A percentile compares a stretch with the other conserved stretches of the same genome.
These are phyloP conservation scores for Phoma sp. DNA, from an alignment of 2,329 filamentous ascomycete genomes.

Conservation along the genomic window DNA sequence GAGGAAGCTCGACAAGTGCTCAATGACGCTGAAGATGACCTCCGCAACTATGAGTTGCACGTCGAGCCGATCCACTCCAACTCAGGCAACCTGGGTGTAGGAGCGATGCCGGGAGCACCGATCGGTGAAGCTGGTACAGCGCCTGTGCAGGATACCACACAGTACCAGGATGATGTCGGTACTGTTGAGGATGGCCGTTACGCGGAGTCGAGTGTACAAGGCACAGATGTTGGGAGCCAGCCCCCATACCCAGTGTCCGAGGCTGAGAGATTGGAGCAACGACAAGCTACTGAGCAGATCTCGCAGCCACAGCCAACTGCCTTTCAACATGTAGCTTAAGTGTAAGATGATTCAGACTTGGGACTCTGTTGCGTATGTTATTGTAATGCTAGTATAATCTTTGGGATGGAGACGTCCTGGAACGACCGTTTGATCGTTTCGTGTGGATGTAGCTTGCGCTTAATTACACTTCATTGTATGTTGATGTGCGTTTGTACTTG, in stretches of 20 bases:
- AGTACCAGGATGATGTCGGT: constrained; percentile 15
- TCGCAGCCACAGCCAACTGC: constrained; percentile 3
- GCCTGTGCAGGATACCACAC: neutral
- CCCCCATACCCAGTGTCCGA: constrained; percentile 40
- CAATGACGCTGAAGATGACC: constrained; percentile 89
- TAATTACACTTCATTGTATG: neutral
- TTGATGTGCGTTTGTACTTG: neutral
- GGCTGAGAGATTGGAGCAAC: constrained; percentile 37
- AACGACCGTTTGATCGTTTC: neutral
- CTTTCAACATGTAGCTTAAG: constrained; percentile 8
- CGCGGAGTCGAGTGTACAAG: constrained; percentile 30
- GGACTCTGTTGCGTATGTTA: neutral
- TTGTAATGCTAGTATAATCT: neutral
- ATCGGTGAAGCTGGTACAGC: neutral
- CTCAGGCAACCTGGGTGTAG: constrained; percentile 57
- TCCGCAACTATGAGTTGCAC: constrained; percentile 73
- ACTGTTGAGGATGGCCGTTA: constrained; percentile 30
- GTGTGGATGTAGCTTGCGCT: neutral
- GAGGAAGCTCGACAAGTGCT: constrained; percentile 81
- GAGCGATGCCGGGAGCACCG: constrained; percentile 50
- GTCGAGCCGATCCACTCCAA: constrained; percentile 61
- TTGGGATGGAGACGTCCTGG: neutral
- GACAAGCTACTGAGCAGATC: constrained; percentile 19
- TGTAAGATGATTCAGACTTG: neutral
- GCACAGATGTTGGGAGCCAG: constrained; percentile 31